Conservation (phyloP, 1,284 basidiomycete species). For the Cryptococcus sp. region DNA sequence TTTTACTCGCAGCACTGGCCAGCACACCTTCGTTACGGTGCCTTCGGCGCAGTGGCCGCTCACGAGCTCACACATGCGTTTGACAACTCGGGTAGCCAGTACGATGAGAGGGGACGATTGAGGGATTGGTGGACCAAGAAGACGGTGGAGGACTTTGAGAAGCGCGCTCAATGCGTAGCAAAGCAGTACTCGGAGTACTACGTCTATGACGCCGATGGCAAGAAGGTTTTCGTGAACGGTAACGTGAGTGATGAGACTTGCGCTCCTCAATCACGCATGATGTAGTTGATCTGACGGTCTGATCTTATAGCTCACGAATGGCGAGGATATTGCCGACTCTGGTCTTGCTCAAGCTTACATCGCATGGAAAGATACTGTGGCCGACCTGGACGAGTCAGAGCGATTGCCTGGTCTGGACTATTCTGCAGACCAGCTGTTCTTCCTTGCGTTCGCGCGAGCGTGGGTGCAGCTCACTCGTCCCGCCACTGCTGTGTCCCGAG, state of each 20-base stretch:
- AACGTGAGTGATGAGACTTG: constrained; percentile 54
- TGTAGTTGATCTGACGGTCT: constrained; percentile 4
- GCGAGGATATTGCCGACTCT: constrained; percentile 83
- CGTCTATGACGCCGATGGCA: constrained; percentile 80
- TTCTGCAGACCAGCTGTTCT: constrained; percentile 83
- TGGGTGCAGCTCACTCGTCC: constrained; percentile 47
- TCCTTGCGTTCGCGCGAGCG: constrained; percentile 70
- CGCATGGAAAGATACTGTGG: constrained; percentile 79
- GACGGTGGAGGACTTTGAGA: constrained; percentile 80
- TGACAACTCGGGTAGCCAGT: constrained; percentile 76
- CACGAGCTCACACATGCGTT: constrained; percentile 93
- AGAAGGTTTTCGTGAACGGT: constrained; percentile 80
- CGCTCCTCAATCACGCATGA: constrained; percentile 3
- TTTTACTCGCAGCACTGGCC: constrained; percentile 87
- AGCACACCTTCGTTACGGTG: constrained; percentile 83
- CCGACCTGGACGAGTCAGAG: constrained; percentile 56
- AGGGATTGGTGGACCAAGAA: constrained; percentile 75
- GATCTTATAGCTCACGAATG: constrained; percentile 62
- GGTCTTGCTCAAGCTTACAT: constrained; percentile 81
- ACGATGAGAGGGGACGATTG: constrained; percentile 58
- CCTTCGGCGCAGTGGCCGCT: constrained; percentile 84
- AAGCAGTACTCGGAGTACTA: constrained; percentile 85
- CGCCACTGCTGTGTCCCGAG: constrained; percentile 65
- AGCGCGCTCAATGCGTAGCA: constrained; percentile 82
- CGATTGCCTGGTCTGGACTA: constrained; percentile 77